Base-by-base conservation (phyloP, 1,284 basidiomycete species). In the Clitocybe nebularis region DNA sequence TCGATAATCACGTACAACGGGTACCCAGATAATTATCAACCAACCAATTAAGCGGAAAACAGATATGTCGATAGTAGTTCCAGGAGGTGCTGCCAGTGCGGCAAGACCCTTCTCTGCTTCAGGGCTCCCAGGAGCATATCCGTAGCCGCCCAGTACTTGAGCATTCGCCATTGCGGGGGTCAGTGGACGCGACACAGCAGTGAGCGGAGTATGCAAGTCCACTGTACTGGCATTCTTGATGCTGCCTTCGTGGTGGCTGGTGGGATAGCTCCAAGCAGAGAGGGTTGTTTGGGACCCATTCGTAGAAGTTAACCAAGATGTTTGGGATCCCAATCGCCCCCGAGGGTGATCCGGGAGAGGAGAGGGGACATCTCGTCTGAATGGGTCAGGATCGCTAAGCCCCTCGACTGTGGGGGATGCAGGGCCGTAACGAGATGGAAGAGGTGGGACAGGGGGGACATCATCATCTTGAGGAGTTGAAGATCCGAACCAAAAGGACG, bases 221-320 rank as follows among this genome's bases (percentile, higher is more conserved):
- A 62, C 56, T 3, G 61, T 57, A 46, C 64, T 68, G 13, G 51
- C 49, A 44, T 59, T 58, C 36, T 48, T 57, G 33, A 63, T 50
- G 3, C 50, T 54, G 19, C 56, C 59, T 22, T 63, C 62, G 23
- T 61, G 60, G 16, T 60, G 62, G 10, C 68, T 70, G 2, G 74
- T 59, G 9, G 84, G 75, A 64, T 75, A 85, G 2, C 81, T 84
- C 81, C 83, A 86, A 7, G 74, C 71, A 25, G 82, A 75, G 16
- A 79, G 47, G 0, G 78, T 79, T 7, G 67, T 62, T 39, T 75
- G 77, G 4, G 77, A 74, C n/a, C 69, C 75, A 32, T 72, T 69
- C 2, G 73, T 72, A 8, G 82, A 83, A 0, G 79, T 81, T 38
- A 86, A 58, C 83, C 84, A 86, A 4, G 84, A 86, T 10, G 68